These are phyloP conservation scores for Castanopsis chinensis DNA, from an alignment of 306 rosid genomes.

Conservation along the genomic window DNA sequence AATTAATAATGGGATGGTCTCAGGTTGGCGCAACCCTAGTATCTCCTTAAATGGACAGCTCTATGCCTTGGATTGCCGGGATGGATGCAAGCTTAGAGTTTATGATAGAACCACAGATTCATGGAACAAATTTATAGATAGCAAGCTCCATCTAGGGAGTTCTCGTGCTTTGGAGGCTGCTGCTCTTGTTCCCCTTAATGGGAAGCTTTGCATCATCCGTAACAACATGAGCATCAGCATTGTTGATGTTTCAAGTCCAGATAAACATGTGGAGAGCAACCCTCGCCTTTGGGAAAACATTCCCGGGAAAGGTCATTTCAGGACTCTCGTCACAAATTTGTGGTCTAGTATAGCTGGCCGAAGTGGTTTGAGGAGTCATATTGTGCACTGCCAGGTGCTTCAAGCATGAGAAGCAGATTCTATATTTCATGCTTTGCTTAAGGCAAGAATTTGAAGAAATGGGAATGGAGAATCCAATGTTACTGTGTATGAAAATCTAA, in stretches of 20 bases:
- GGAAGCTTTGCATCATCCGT: conserved; percentile 94
- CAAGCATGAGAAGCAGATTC: conserved; percentile 58
- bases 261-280: conserved; percentile 69
- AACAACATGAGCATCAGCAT: conserved; percentile 98
- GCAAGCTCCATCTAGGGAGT: conserved; percentile 92
- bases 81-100: conserved; percentile 92
- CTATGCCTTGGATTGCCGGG: conserved; percentile 84
- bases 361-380: conserved; percentile 86
- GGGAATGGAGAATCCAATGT: conserved; percentile 17
- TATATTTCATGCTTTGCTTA: conserved; percentile 22
- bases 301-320: conserved; percentile 81
- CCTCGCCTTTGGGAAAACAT: conserved; percentile 96
- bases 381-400: conserved; percentile 97
- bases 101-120: conserved; percentile 78
- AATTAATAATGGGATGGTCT: conserved; percentile 76
- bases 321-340: conserved; percentile 73
- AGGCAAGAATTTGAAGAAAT: conserved; percentile 17
- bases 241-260: conserved; percentile 74
- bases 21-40: conserved; percentile 97
- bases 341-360: conserved; percentile 95
- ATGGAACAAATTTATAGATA: conserved; percentile 93
- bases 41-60: conserved; percentile 85
- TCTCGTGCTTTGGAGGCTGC: conserved; percentile 93
- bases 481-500: not conserved
- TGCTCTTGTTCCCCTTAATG: conserved; percentile 90